phyloP scores from a whole-genome alignment of 345 rosid species.

The Bruguiera gymnorhiza region DNA sequence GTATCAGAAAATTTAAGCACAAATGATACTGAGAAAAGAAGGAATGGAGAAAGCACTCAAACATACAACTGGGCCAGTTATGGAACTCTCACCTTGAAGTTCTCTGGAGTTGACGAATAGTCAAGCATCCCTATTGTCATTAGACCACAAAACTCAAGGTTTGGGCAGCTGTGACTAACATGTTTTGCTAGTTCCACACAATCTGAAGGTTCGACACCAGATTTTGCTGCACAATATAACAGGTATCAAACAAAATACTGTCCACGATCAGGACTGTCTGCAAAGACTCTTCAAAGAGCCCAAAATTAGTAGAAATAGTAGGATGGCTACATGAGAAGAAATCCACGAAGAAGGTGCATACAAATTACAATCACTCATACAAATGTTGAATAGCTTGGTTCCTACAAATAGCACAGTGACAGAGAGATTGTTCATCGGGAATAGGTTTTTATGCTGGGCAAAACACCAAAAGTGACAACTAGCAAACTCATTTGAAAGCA shows the following conservation, averaged over 20 bases:
- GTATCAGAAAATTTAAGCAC: constrained; percentile 3
- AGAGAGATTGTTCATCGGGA: not conserved
- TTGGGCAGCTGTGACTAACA: constrained; percentile 56
- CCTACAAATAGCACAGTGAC: not conserved
- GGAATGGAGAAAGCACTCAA: not conserved
- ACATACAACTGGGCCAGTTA: not conserved
- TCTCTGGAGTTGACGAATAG: constrained; percentile 90
- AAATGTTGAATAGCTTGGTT: not conserved
- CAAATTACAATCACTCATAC: not conserved
- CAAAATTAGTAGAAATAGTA: not conserved
- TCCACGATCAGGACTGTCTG: not conserved
- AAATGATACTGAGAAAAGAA: constrained; percentile 8
- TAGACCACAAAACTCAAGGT: constrained; percentile 80
- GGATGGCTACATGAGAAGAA: not conserved
- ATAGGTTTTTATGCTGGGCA: not conserved
- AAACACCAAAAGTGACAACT: not conserved
- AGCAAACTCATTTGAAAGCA: not conserved
- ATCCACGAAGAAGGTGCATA: not conserved
- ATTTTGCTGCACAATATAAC: constrained; percentile 61
- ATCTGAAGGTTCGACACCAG: constrained; percentile 78
- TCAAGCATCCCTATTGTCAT: constrained; percentile 98
- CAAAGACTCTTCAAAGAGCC: not conserved
- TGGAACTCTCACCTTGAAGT: constrained; percentile 61
- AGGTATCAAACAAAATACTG: constrained; percentile 9
- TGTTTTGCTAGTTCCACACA: constrained; percentile 80